Base-by-base conservation (phyloP, 371 early-diverging fungal species). In the Mycotypha africana region DNA sequence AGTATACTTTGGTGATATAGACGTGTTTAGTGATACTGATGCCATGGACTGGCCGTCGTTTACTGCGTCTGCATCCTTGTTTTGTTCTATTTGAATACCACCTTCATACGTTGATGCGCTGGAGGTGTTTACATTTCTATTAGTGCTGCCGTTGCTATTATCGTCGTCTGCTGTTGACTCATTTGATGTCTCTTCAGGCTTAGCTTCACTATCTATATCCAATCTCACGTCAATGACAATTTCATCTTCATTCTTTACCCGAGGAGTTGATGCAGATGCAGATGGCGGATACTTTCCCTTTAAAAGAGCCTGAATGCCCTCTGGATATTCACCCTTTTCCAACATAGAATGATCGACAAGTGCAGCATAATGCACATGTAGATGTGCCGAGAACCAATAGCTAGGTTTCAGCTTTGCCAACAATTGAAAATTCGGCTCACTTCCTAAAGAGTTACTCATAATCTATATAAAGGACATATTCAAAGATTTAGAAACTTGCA, bases 301-400 rank as follows among this genome's bases (percentile, higher is more conserved):
- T 1, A 55, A 24, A 11, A 55, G 30, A 19, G 30, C 19, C 38
- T 16, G 22, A 36, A 45, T 28, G 21, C 21, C 33, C 1, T 21
- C 10, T 11, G 61, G 48, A 44, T 56, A 49, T 0, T 31, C 31
- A 1, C 47, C 38, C 1, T 50, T 49, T 20, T 60, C 17, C 51
- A 47, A 58, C 39, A 69, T 48, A 30, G 74, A 56, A 44, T 92
- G 81, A 11, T 60, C 38, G 8, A 88, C 76, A 1, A 82, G 20
- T 2, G 94, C 97, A 20, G 84, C 65, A 58, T 82, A 97, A 21
- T 87, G 79, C n/a, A 94, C 93, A 54, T 98, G 97, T 47, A 95
- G 52, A 60, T 92, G 92, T 2, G 95, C 95, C 7, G 94, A 63
- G 54, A 95, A 95, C 98, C 98, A 98, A 62, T 78, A 88, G 2